phyloP scores from a whole-genome alignment of 2,329 filamentous ascomycete genomes.

The Monilinia laxa region DNA sequence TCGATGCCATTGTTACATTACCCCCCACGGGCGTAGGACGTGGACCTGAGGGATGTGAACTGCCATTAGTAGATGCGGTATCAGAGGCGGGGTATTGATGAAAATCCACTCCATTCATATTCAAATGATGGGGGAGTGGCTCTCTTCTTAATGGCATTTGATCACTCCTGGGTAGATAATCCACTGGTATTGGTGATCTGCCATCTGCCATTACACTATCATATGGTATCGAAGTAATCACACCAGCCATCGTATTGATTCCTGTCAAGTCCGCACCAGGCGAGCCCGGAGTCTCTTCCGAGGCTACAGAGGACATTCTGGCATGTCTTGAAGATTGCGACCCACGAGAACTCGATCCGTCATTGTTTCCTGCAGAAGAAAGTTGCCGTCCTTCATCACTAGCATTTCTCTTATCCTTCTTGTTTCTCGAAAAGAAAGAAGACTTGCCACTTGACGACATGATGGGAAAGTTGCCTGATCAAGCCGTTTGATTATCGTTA shows the following conservation, averaged over 20 bases:
- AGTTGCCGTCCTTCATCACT: constrained; percentile 59
- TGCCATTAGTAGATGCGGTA: constrained; percentile 50
- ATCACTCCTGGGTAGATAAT: constrained; percentile 69
- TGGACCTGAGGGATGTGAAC: constrained; percentile 59
- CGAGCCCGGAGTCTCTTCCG: constrained; percentile 65
- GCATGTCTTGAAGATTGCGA: constrained; percentile 75
- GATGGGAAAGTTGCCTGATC: background rate
- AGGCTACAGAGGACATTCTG: constrained; percentile 69
- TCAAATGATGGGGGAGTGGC: constrained; percentile 78
- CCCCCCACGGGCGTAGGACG: constrained; percentile 57
- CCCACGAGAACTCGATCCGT: constrained; percentile 59
- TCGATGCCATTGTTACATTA: constrained; percentile 70
- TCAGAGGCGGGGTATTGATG: constrained; percentile 85
- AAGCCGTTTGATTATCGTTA: constrained; percentile 27
- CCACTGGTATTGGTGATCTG: constrained; percentile 68
- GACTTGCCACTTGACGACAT: constrained; percentile 21
- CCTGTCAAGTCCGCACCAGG: constrained; percentile 59
- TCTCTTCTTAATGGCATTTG: constrained; percentile 65
- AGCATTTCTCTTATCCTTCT: constrained; percentile 67
- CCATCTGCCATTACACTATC: constrained; percentile 66
- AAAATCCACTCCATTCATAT: constrained; percentile 74
- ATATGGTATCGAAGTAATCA: constrained; percentile 87
- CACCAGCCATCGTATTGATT: constrained; percentile 73
- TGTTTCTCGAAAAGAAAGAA: constrained; percentile 86
- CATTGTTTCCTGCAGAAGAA: constrained; percentile 48